A percentile compares a stretch with the other conserved stretches of the same genome.
Conservation (phyloP, 2,329 filamentous ascomycete species). For the Paracoccidioides brasiliensis region DNA sequence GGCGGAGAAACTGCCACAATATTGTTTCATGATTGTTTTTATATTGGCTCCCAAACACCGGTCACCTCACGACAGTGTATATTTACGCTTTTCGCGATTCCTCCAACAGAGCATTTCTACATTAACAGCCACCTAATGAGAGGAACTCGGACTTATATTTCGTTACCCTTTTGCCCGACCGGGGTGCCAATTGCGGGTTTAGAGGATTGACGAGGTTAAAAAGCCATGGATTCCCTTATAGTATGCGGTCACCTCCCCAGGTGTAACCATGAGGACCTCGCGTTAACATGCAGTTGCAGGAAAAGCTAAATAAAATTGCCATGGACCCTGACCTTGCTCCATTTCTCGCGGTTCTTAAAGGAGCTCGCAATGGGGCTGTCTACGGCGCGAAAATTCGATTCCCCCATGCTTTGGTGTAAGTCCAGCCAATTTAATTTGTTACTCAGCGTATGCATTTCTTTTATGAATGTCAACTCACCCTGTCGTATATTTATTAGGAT, state of each 20-base stretch:
- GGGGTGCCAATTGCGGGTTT: background rate
- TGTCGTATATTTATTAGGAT: constrained; percentile 44
- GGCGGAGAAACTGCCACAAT: background rate
- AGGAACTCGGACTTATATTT: background rate
- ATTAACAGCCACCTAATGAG: background rate
- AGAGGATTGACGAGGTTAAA: background rate
- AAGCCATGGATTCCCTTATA: constrained; percentile 25
- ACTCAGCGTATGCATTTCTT: no score
- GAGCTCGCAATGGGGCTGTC: constrained; percentile 87
- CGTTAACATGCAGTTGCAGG: constrained; percentile 32
- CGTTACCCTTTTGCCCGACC: background rate
- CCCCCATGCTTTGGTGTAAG: constrained; percentile 82
- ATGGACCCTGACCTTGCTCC: constrained; percentile 79
- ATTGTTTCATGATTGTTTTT: background rate
- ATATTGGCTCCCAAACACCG: no score
- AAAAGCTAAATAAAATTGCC: constrained; percentile 59
- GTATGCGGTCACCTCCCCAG: constrained; percentile 11
- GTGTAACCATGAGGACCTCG: background rate
- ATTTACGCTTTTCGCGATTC: background rate
- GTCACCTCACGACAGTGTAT: background rate
- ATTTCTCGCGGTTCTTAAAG: constrained; percentile 74
- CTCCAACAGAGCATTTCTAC: background rate
- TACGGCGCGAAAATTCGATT: constrained; percentile 97
- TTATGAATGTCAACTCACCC: no score
- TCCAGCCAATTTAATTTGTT: background rate